phyloP scores from a whole-genome alignment of 2,329 filamentous ascomycete species.

The Kalmusia sp. region DNA sequence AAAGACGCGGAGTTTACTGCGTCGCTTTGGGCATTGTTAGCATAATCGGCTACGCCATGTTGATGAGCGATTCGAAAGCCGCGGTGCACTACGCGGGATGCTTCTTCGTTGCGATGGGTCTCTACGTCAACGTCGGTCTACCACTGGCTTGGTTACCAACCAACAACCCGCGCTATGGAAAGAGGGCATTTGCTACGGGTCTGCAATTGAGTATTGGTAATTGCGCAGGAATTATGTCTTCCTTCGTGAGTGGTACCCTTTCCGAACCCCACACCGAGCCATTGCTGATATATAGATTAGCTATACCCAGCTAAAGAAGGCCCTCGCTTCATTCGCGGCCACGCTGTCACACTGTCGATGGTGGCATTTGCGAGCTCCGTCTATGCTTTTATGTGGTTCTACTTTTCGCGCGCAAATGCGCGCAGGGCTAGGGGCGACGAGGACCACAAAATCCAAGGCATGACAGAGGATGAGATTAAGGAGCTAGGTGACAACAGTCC shows the following conservation, averaged over 20 bases:
- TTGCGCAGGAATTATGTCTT: slow-evolving; percentile 73
- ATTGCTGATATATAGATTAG: slow-evolving; percentile 19
- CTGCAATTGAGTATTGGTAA: slow-evolving; percentile 76
- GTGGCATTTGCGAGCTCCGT: slow-evolving; percentile 51
- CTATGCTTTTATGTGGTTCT: slow-evolving; percentile 48
- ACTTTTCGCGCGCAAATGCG: slow-evolving; percentile 47
- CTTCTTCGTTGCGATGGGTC: slow-evolving; percentile 75
- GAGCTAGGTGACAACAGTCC: slow-evolving; percentile 56
- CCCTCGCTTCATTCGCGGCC: slow-evolving; percentile 59
- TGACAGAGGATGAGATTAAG: slow-evolving; percentile 52
- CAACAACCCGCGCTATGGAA: slow-evolving; percentile 77
- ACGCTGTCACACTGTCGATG: slow-evolving; percentile 60
- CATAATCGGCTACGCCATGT: slow-evolving; percentile 71
- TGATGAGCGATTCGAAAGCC: slow-evolving; percentile 66
- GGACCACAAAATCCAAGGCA: slow-evolving; percentile 47
- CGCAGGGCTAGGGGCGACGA: slow-evolving; percentile 49
- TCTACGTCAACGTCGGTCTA: slow-evolving; percentile 68
- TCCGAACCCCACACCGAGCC: background rate
- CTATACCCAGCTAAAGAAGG: slow-evolving; percentile 55
- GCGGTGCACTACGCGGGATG: slow-evolving; percentile 78
- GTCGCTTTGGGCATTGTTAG: slow-evolving; percentile 68
- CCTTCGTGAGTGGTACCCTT: slow-evolving; percentile 62
- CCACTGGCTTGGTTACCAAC: slow-evolving; percentile 67
- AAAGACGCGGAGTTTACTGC: slow-evolving; percentile 70
- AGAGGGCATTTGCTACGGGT: slow-evolving; percentile 74